Conservation (phyloP, 345 rosid genomes). For the Eucalyptus leucophloia region DNA sequence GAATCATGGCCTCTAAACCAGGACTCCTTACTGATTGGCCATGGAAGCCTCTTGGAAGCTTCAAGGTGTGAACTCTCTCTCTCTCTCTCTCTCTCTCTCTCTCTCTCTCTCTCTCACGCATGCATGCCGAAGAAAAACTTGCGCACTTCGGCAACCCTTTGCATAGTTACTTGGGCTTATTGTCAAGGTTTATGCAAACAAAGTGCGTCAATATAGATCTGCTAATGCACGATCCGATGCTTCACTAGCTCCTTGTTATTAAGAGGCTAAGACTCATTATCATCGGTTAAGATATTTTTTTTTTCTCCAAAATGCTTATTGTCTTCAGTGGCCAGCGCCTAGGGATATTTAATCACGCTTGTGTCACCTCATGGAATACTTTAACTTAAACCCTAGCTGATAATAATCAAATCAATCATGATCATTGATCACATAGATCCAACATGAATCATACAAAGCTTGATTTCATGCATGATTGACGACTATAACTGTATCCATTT, state of each 20-base stretch:
- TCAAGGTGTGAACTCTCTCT: constrained; percentile 17
- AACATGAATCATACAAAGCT: not conserved
- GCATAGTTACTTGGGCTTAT: not conserved
- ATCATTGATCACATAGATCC: not conserved
- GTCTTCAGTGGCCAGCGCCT: not conserved
- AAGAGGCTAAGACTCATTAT: not conserved
- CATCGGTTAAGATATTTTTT: not conserved
- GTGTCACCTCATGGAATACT: not conserved
- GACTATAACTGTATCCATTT: not conserved
- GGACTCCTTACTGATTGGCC: constrained; percentile 66
- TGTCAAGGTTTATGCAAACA: not conserved
- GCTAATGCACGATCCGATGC: not conserved
- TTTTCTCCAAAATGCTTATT: not conserved
- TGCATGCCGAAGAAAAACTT: not conserved
- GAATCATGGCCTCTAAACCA: constrained; percentile 48
- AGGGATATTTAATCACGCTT: not conserved
- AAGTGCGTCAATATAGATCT: not conserved
- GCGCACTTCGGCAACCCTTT: not conserved
- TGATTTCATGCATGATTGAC: not conserved
- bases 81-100: not conserved
- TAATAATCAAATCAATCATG: not conserved
- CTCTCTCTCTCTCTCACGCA: not conserved
- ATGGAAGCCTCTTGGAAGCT: constrained; percentile 52
- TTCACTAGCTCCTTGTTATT: not conserved
- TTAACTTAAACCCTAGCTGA: not conserved